Evolutionary conservation across 2,329 filamentous ascomycete genomes (phyloP).

Genomic region (Ploettnerulaceae sp.): DNA sequence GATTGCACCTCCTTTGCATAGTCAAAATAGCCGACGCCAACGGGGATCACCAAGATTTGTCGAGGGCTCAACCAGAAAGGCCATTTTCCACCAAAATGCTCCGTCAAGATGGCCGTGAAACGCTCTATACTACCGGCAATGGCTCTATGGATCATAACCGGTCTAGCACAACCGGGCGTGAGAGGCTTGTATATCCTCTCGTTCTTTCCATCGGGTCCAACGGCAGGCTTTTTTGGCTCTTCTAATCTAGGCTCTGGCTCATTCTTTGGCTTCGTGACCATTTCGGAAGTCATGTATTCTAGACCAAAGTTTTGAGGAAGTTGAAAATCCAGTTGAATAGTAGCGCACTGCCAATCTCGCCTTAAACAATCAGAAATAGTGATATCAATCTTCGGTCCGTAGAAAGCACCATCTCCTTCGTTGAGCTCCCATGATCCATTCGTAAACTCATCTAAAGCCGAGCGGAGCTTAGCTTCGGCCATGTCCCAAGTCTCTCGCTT

Average conservation of each 20-base stretch:
- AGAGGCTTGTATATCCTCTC: conserved; percentile 46
- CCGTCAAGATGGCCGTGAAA: conserved; percentile 70
- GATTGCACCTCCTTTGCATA: conserved; percentile 71
- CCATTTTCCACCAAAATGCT: conserved; percentile 86
- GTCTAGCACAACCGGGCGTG: conserved; percentile 67
- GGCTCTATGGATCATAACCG: conserved; percentile 83
- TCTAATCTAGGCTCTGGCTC: conserved; percentile 38
- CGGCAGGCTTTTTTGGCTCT: conserved; percentile 38
- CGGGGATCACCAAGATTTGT: conserved; percentile 74
- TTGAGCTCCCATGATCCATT: conserved; percentile 78
- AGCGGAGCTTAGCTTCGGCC: conserved; percentile 75
- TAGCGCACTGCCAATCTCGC: conserved; percentile 84
- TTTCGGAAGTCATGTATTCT: conserved; percentile 74
- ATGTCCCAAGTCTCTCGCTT: conserved; percentile 82
- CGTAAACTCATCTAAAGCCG: conserved; percentile 75
- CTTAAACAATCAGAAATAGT: conserved; percentile 84
- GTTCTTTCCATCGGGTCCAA: conserved; percentile 37
- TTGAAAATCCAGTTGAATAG: conserved; percentile 92
- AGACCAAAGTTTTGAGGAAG: conserved; percentile 80
- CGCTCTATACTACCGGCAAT: conserved; percentile 68
- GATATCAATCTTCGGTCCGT: conserved; percentile 98
- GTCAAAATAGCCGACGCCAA: conserved; percentile 65
- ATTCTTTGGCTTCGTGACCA: conserved; percentile 41
- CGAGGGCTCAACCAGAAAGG: conserved; percentile 85
- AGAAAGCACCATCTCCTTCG: conserved; percentile 94